These are phyloP conservation scores for Flueggea neowawraea DNA, from an alignment of 441 rosid genomes.

Conservation along the genomic window DNA sequence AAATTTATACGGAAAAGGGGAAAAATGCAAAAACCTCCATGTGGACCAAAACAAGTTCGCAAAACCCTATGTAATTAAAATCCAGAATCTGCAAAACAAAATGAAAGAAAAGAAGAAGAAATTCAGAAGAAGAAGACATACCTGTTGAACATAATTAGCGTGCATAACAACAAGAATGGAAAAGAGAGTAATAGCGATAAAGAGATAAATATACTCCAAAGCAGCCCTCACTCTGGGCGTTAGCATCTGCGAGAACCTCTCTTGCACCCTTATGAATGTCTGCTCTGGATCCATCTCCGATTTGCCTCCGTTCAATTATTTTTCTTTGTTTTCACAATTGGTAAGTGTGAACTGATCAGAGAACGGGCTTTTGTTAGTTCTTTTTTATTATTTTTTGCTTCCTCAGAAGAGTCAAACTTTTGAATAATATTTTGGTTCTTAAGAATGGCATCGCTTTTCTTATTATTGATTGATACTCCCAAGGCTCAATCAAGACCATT, in stretches of 20 bases:
- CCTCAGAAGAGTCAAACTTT: no score
- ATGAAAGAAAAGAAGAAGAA: background rate
- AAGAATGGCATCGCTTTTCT: no score
- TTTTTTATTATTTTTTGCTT: no score
- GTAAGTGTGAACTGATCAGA: no score
- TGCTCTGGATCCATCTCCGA: conserved; percentile 90
- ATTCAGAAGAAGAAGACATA: conserved; percentile 10
- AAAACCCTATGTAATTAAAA: background rate
- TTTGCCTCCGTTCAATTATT: no score
- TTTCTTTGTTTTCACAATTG: background rate
- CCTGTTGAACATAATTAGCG: conserved; percentile 99
- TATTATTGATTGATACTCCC: no score
- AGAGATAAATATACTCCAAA: conserved; percentile 76
- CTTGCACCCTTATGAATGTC: conserved; percentile 92
- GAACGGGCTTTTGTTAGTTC: no score
- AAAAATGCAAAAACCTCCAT: no score
- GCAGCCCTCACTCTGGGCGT: conserved; percentile 73
- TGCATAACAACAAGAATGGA: conserved; percentile 96
- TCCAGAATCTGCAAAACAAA: background rate
- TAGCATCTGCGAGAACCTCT: conserved; percentile 88
- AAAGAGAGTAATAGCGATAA: conserved; percentile 79
- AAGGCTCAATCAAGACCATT: no score
- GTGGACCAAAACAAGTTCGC: no score
- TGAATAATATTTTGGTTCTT: no score
- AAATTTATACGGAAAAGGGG: no score